phyloP scores from a whole-genome alignment of 2,329 filamentous ascomycete species.

The Podosphaera xanthii region DNA sequence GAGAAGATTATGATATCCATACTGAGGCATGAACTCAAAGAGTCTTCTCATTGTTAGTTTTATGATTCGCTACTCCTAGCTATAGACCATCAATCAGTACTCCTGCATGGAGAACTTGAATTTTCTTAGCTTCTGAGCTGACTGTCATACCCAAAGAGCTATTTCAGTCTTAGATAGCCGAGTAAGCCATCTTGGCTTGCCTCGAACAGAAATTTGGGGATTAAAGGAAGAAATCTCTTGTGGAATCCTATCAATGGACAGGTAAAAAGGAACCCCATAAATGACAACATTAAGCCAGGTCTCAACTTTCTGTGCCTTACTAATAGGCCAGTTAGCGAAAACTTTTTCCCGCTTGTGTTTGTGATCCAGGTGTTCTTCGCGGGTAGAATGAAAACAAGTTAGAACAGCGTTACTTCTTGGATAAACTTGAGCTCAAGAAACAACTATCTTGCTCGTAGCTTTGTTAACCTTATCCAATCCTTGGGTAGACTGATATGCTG shows the following conservation, averaged over 20 bases:
- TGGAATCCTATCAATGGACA: not conserved
- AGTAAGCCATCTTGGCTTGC: not conserved
- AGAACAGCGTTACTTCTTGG: not conserved
- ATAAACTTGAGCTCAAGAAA: not conserved
- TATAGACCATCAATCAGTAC: not conserved
- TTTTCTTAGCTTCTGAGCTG: not conserved
- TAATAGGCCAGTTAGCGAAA: not conserved
- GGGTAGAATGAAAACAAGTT: not conserved
- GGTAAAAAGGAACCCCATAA: not conserved
- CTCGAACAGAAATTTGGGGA: not conserved
- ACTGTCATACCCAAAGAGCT: not conserved
- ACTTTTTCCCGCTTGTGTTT: not conserved
- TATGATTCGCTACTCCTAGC: not conserved
- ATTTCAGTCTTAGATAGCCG: not conserved
- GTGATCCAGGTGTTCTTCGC: not conserved
- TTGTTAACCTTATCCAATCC: not conserved
- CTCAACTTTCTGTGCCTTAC: not conserved
- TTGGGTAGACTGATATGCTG: not conserved
- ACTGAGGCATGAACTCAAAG: not conserved
- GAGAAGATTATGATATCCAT: not conserved
- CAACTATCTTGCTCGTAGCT: not conserved
- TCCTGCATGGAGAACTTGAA: not conserved
- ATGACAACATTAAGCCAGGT: not conserved
- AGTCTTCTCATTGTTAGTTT: not conserved
- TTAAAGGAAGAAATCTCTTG: not conserved